Evolutionary conservation across 2,329 filamentous ascomycete species (phyloP).

Genomic region (Neofusicoccum parvum): DNA sequence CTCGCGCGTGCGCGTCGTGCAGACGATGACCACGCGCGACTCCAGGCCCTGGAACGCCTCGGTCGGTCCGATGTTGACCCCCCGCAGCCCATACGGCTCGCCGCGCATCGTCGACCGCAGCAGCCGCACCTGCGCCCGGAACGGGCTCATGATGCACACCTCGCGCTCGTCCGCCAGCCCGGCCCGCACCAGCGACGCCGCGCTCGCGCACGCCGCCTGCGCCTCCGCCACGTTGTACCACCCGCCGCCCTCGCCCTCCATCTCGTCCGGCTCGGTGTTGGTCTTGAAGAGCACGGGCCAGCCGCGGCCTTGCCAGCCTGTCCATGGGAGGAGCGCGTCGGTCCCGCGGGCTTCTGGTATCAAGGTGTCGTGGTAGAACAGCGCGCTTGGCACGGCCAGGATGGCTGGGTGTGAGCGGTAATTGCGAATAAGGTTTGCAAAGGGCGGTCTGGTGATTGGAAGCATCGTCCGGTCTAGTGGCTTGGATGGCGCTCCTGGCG

Average conservation of each 20-base stretch:
- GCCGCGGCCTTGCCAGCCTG: constrained; percentile 40
- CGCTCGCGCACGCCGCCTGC: constrained; percentile 34
- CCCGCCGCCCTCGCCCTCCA: constrained; percentile 44
- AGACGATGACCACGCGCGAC: constrained; percentile 47
- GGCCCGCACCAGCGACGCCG: constrained; percentile 31
- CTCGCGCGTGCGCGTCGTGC: constrained; percentile 43
- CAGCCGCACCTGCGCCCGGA: constrained; percentile 47
- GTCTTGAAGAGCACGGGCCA: constrained; percentile 49
- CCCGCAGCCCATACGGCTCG: constrained; percentile 29
- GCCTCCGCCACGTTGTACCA: constrained; percentile 40
- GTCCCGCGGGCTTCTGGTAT: constrained; percentile 41
- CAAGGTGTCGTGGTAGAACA: constrained; percentile 50
- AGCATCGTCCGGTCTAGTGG: constrained; percentile 37
- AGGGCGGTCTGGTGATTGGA: constrained; percentile 46
- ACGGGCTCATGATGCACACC: constrained; percentile 49
- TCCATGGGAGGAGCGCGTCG: constrained; percentile 33
- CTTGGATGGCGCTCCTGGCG: constrained; percentile 30
- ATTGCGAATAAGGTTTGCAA: constrained; percentile 48
- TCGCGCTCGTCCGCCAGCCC: constrained; percentile 35
- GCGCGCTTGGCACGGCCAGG: constrained; percentile 42
- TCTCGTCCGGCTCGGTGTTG: constrained; percentile 42
- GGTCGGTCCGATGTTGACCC: constrained; percentile 49
- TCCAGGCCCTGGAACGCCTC: constrained; percentile 52
- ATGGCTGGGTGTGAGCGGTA: constrained; percentile 52
- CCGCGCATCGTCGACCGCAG: constrained; percentile 42